Evolutionary conservation across 192 early-diverging fungal species (phyloP), one percentile per base, ranked within the genome.

Genomic region (Polychytrium aggregatum): DNA sequence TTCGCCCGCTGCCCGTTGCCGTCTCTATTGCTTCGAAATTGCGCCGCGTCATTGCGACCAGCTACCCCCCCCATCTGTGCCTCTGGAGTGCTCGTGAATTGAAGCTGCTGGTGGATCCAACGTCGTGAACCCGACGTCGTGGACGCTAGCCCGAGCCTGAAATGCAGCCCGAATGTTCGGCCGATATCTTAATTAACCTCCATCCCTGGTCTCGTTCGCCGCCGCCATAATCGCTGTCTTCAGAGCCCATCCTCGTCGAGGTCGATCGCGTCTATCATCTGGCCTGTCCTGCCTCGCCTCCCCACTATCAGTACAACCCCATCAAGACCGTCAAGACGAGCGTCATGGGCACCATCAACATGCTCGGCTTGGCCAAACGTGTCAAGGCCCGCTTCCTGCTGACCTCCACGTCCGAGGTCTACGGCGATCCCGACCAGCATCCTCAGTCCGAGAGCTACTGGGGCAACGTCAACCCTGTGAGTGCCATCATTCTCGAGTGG

Each of bases 391-490:
- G 82, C 24, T 84, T 87, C 63, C 53, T 89, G 24, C 59, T 87
- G 39, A 80, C 87, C 16, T 85, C 82, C 5, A 87, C 85, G 6
- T 89, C 87, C 1, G 86, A 89, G 65, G 76, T 89, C 1, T 89
- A 89, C 57, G 87, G 87, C 35, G 87, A 89, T 65, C 87, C 87
- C 9, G 76, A 83, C 54, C 80, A 84, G 58, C 84, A 86, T 53
- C 87, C 87, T 13, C 87, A 89, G 68, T 74, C 76, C 44, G 87
- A 89, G 58, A 76, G 79, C 7, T 89, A 89, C 50, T 89, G 86
- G 86, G 85, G 85, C 16, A 62, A 66, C 55, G 64, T 66, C 31
- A 66, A 61, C 38, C 59, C 60, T 6, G 59, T 61, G 30, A 45
- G 55, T 48, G 17, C 7, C n/a, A 41, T 41, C n/a, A 41, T n/a